Base-by-base conservation (phyloP, 805 yeast species). In the Metschnikowia continentalis region DNA sequence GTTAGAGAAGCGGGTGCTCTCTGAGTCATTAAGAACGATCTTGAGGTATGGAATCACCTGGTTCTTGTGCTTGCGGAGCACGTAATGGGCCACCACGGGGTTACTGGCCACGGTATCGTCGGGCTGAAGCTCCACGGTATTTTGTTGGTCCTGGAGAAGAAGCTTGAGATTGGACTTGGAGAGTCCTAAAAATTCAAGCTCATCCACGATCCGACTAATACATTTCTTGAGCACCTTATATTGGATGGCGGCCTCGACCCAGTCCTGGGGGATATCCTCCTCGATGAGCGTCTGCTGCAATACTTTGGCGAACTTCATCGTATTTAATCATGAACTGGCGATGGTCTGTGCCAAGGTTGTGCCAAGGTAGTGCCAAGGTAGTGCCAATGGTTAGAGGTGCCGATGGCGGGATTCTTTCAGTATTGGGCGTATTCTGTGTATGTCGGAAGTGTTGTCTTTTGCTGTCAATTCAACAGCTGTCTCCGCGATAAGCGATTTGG, bases 241-340 rank as follows among this genome's bases (percentile, higher is more conserved):
- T 56, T 85, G 88, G 42, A 86, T 85, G 13, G 90, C 88, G 6
- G 80, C 77, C 30, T 73, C 77, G 0, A 79, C 69, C 94, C 94
- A 86, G 20, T 81, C 84, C 26, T 70, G 73, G 5, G 92, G 92
- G 14, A 86, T 72, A 2, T 77, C 75, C 45, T 82, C 85, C 49
- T 79, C 84, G 35, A 71, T 72, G 22, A 87, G 72, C 2, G 82
- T 78, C 58, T 83, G 81, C 61, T 86, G 86, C 50, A 84, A 78
- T 5, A 79, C 77, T 63, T 86, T 87, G 4, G 89, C 91, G 63
- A 87, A 86, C 75, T 86, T 87, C 92, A 87, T 87, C 32, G 35
- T 26, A 32, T 30, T 22, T 46, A 35, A 32, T 33, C 46, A 42
- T 42, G 35, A 40, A 40, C 26, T 6, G 30, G 13, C 30, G 30